Evolutionary conservation across 805 yeast genomes (phyloP).

Genomic region (Nakazawaea ernobii): DNA sequence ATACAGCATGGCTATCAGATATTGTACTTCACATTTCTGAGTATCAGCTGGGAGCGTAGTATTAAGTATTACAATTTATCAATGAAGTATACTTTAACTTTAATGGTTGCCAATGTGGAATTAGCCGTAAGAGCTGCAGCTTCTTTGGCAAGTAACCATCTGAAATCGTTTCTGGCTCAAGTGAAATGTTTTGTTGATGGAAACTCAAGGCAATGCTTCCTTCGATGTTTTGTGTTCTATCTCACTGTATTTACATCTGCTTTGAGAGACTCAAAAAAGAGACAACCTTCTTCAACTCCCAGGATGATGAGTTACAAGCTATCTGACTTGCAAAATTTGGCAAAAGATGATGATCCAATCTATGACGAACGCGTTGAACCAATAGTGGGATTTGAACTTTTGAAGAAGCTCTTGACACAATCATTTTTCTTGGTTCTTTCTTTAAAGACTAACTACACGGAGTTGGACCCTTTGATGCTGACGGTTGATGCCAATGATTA

Average conservation of each 20-base stretch:
- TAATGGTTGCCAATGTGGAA: not conserved
- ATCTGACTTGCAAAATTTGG: constrained; percentile 1
- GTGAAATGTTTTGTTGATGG: not conserved
- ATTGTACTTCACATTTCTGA: not conserved
- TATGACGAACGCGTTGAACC: not conserved
- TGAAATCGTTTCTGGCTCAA: not conserved
- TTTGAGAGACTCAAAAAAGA: not conserved
- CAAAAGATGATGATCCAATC: not conserved
- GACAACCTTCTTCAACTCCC: too few relatives aligned
- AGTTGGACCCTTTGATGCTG: not conserved
- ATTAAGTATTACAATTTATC: not conserved
- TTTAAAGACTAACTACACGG: not conserved
- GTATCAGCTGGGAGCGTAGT: not conserved
- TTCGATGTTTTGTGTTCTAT: not conserved
- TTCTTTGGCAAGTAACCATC: not conserved
- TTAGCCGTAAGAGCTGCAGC: not conserved
- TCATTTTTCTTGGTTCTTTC: not conserved
- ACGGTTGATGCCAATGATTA: not conserved
- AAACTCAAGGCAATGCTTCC: not conserved
- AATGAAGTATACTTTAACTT: not conserved
- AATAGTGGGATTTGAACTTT: not conserved
- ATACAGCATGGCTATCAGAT: not conserved
- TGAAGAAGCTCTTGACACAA: not conserved
- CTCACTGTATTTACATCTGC: not conserved
- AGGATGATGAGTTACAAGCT: not conserved